Base-by-base conservation (phyloP, 148 eudicot species). In the Chenopodium berlandieri region DNA sequence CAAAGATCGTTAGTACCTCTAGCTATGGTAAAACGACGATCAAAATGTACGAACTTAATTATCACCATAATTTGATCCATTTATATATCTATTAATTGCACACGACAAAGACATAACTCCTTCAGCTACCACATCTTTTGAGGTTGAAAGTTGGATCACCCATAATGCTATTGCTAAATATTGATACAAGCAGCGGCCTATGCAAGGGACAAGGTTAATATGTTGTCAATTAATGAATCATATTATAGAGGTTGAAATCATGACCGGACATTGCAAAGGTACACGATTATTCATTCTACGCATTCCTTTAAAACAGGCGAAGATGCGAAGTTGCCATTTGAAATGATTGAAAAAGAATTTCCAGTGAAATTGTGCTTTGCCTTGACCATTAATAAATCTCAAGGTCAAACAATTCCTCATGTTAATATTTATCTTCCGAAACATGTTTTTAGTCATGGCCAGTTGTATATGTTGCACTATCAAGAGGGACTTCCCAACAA, bases 241-340 rank as follows among this genome's bases (percentile, higher is more conserved):
- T 66, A 13, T 66, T 11, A 67, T 67, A 2, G 37, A 67, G 14
- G 71, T 40, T 67, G 37, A 67, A 31, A 67, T 23, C 71, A 9
- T 67, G 71, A 67, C 40, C 12, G 40, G 40, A 67, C 71, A 67
- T 67, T 67, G 19, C 71, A 67, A 67, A 67, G 71, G 40, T 25
- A 25, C 71, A 23, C 40, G 71, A 12, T 44, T 67, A 6, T 67
- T 67, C 16, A 25, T 67, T 25, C 71, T 13, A 48, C 52, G 52
- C 12, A 47, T 47, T 47, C 52, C 52, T 47, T 8, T 47, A 47
- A 47, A 47, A 47, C 52, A 48, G 52, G 13, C 10, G 2, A 48
- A 9, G 12, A 48, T 48, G 71, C 34, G 7, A 67, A 67, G 32
- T 25, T 67, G 2, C 71, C 71, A 25, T 67, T 67, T 25, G 71